Evolutionary conservation across 1,284 basidiomycete genomes (phyloP), one percentile per base, ranked within the genome.

Genomic region (Schizopora paradoxa): DNA sequence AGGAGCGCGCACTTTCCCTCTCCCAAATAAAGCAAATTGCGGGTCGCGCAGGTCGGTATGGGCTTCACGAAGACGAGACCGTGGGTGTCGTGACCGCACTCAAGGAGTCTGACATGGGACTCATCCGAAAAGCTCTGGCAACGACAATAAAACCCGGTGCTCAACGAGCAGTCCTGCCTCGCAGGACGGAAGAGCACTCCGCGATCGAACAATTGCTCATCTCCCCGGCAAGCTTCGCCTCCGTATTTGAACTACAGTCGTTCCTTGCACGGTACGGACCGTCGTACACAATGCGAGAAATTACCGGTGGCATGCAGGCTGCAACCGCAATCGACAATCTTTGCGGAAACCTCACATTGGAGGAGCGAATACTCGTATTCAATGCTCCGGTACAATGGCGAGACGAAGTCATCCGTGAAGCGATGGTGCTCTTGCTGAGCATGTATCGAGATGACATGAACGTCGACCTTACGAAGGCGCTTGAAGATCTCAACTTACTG

Each of bases 21-120:
- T 90, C 91, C 0, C 86, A 91, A 59, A 81, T 91, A 64, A 99
- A 98, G 63, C 95, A 99, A 64, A 98, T 99, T 41, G 94, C 90
- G 0, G 95, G 95, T 4, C 80, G 96, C 36, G 96, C 96, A 0
- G 95, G 95, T 3, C 84, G 96, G 1, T 99, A 82, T 63, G 92
- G 92, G 1, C 66, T 89, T 45, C 79, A 84, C 47, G 69, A 65
- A 10, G 59, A 64, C 44, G 67, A 70, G 25, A 58, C 69, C 19
- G 63, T 72, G 0, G 80, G 77, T 2, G 84, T 87, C 6, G 69
- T 75, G 18, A 92, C 91, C 0, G 90, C 92, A 0, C 61, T 96
- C 7, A 62, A 76, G 41, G 64, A 70, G 2, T 61, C 67, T 2
- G 91, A 96, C 58, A 71, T 98, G 11, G 71, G 75, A 0, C 64